Evolutionary conservation across 148 eudicot genomes (phyloP), one percentile per base, ranked within the genome.

Genomic region (Tetragonia tetragonoides): DNA sequence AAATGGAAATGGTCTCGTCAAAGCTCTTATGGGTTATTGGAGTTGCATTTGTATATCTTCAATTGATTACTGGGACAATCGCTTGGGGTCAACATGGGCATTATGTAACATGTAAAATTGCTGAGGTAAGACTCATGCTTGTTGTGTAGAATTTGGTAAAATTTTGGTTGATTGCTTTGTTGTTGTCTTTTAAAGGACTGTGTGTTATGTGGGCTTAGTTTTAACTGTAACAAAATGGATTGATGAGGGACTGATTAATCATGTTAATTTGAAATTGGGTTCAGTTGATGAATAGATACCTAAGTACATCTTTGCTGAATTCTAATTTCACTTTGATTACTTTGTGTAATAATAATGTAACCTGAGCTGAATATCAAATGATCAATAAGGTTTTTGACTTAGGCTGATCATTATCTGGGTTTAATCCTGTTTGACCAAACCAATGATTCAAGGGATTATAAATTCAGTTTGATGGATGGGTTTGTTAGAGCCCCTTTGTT

Each of bases 41-140:
- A 10, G 49, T 56, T 73, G 64, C 65, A 18, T 10, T 85, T 65
- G 70, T 87, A 10, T 23, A 87, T 62, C 59, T 88, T 74, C 82
- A 87, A 9, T 70, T 88, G 81, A 73, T 85, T 71, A 85, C 90
- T 12, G 81, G 78, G 42, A 80, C 76, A 83, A 46, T 79, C 17
- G 88, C 88, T 69, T 91, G 96, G 96, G 96, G 96, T 60, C 83
- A 87, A 68, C 87, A 91, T 64, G 96, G 96, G 28, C 95, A 91
- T 72, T 87, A 79, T 79, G 80, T 81, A 11, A 66, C 83, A 18
- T 91, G 92, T 72, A 89, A 87, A 82, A 89, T 91, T 70, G 90
- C 92, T 34, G 84, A 91, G 92, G 92, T 89, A 62, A 81, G 56
- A 23, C 60, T 47, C 7, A 37, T 23, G 60, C 49, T 41, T 28